A percentile compares a stretch with the other conserved stretches of the same genome.
phyloP scores from a whole-genome alignment of 208 protist genomes.

The Leptomonas pyrrhocoris region DNA sequence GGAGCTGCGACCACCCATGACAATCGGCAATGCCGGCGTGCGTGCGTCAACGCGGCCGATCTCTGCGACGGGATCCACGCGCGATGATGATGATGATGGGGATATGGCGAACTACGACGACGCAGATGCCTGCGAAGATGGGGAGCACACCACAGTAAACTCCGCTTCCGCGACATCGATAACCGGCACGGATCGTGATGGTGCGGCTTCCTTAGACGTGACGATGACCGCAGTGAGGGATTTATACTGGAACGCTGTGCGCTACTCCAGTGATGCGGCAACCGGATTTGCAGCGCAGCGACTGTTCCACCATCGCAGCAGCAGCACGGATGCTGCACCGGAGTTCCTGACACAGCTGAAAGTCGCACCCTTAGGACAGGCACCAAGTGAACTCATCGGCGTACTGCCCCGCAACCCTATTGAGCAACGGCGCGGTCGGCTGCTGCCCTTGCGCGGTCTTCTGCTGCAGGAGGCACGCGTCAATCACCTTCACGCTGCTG shows the following conservation, averaged over 20 bases:
- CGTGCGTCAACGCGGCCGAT: neutral
- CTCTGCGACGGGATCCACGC: neutral
- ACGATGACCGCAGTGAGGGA: conserved; percentile 11
- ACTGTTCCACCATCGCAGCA: neutral
- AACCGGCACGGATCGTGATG: neutral
- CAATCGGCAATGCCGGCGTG: neutral
- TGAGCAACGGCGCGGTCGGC: conserved; percentile 26
- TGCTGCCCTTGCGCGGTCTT: conserved; percentile 20
- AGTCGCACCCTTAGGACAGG: conserved; percentile 8
- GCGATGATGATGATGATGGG: conserved; percentile 6
- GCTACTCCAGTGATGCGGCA: conserved; percentile 10
- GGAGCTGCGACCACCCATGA: conserved; percentile 39
- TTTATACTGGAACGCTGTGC: conserved; percentile 24
- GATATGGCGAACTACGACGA: conserved; percentile 2
- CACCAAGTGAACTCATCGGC: conserved; percentile 22
- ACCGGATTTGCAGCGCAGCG: conserved; percentile 23
- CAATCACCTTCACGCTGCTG: neutral
- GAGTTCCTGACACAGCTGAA: conserved; percentile 2
- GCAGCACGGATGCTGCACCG: neutral
- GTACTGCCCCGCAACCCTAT: conserved; percentile 23
- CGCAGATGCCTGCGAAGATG: neutral
- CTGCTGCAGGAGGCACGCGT: conserved; percentile 5
- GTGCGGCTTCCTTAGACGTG: neutral
- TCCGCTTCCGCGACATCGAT: too few relatives aligned
- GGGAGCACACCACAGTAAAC: neutral